Conservation (phyloP, 306 rosid genomes). For the Aeschynomene evenia region DNA sequence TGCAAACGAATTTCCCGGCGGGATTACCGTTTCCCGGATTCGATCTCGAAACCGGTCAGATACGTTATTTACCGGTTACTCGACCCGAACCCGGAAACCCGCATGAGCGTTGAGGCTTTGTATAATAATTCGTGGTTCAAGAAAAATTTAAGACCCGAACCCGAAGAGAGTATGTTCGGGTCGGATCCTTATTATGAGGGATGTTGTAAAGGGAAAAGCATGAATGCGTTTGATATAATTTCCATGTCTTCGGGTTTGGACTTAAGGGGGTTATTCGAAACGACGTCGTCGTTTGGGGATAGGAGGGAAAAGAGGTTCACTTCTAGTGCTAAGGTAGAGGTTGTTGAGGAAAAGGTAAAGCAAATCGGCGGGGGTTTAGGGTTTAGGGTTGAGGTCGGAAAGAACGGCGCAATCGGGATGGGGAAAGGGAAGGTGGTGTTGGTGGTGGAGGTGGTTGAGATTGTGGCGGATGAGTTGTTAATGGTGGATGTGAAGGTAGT, state of each 20-base stretch:
- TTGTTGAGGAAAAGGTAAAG: constrained; percentile 53
- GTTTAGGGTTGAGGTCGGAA: constrained; percentile 57
- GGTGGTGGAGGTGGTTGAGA: constrained; percentile 52
- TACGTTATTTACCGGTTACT: constrained; percentile 51
- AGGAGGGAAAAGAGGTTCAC: constrained; percentile 54
- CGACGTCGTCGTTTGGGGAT: constrained; percentile 24
- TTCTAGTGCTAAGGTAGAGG: constrained; percentile 35
- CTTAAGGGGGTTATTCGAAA: constrained; percentile 66
- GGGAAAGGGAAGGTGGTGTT: constrained; percentile 62
- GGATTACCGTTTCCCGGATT: constrained; percentile 51
- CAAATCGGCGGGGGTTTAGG: constrained; percentile 57
- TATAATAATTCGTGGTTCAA: constrained; percentile 58
- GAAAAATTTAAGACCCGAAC: constrained; percentile 32
- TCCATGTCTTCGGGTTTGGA: constrained; percentile 77
- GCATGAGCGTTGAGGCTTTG: constrained; percentile 53
- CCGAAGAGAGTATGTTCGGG: constrained; percentile 27
- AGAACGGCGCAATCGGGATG: constrained; percentile 54
- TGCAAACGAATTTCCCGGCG: constrained; percentile 49
- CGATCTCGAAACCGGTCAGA: constrained; percentile 52
- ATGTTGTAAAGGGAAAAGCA: neutral
- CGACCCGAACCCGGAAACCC: constrained; percentile 64
- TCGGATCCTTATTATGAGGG: neutral
- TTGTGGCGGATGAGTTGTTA: constrained; percentile 40
- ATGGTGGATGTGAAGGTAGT: constrained; percentile 55
- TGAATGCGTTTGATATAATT: constrained; percentile 80